Evolutionary conservation across 2,329 filamentous ascomycete genomes (phyloP), one percentile per base, ranked within the genome.

Genomic region (Venturia oleaginea): DNA sequence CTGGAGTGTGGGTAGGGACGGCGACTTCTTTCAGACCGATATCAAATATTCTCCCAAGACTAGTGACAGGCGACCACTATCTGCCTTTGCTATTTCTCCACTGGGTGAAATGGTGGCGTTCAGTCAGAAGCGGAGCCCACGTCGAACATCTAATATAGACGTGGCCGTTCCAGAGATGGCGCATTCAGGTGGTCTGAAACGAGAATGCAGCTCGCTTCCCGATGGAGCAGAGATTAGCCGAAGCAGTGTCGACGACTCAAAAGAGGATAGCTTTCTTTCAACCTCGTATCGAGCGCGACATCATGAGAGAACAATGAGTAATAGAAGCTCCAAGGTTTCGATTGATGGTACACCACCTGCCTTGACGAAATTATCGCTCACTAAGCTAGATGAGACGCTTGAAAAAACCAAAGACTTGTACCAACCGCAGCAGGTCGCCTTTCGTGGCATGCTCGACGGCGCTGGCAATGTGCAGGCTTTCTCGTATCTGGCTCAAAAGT

Each of bases 1-100:
- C 43, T 88, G 85, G 85, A 86, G 84, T 15, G 85, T 86, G 51
- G 84, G 83, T 7, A 79, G 81, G 59, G 81, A 84, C 66, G 85
- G 85, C 17, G 77, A 81, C 11, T 87, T 88, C 67, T 80, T 83
- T 22, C 85, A 88, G 70, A 84, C 81, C 38, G 85, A 88, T 69
- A 78, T 86, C 40, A 81, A 84, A 65, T 84, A 83, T 74, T 79
- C 81, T 7, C 78, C 82, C 10, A 84, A 85, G 67, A 78, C 83
- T n/a, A 77, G 84, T 59, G 83, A 85, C 68, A 79, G 81, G 66
- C 79, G 83, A 43, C 81, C 81, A 64, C 75, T 84, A 69, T 83
- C 84, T 69, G 78, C 83, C 1, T 76, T 85, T 66, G 80, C 80
- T 51, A 79, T 85, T 72, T 84, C 83, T 57, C 81, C 84, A 34